Evolutionary conservation across 1,284 basidiomycete genomes (phyloP), one percentile per base, ranked within the genome.

Genomic region (Psilocybe mexicana): DNA sequence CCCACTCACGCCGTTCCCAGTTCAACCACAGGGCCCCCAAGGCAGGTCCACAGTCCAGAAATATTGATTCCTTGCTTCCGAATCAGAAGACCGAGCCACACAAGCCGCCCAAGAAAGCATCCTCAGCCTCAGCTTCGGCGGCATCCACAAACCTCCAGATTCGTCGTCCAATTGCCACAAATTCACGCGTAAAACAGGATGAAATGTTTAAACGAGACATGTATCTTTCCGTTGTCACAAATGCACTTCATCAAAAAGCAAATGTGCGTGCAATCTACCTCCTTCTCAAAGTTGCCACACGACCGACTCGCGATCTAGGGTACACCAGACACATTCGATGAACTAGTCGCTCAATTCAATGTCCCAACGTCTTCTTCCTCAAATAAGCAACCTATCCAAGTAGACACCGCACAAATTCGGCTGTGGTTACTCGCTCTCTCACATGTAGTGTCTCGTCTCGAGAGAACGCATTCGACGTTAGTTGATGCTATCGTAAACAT

Each of bases 401-500:
- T 65, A n/a, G 63, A 68, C 53, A 58, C 64, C 2, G 74, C 81
- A 3, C 86, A 91, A 63, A 73, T 92, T 49, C 84, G 88, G 24
- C 73, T 85, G 6, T 93, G 90, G 88, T 78, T 93, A 36, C 75
- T 83, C 25, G 87, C 90, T 0, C 80, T 93, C 28, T 87, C 88
- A 0, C 89, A 93, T 69, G 89, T 90, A 47, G 88, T 93, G 65
- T 88, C 92, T 61, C 81, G 92, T 63, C 73, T 98, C 55, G 87
- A 95, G 74, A 82, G 88, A 42, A 79, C 84, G 3, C 96, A 99
- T 69, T 77, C 86, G n/a, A 72, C 86, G 0, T 85, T 99, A 23
- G 89, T 98, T 35, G 87, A 96, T 60, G 93, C 94, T 30, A 88
- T 99, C 60, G 80, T 98, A 57, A 83, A 83, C 58, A 81, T 97